Conservation (phyloP, 805 yeast genomes). For the Torulaspora delbrueckii region DNA sequence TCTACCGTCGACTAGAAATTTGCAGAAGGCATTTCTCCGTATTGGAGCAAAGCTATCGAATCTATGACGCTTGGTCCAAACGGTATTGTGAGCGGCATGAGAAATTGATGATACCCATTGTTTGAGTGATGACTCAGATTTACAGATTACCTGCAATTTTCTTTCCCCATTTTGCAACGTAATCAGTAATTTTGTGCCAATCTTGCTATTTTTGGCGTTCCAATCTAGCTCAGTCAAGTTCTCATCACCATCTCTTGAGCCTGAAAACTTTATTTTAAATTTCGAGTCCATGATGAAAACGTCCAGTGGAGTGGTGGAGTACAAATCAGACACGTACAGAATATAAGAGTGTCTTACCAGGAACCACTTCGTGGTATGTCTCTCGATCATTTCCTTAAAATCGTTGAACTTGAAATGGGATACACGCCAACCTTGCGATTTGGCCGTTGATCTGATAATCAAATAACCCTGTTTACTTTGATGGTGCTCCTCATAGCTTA, state of each 20-base stretch:
- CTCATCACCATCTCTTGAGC: constrained; percentile 30
- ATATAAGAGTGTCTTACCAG: constrained; percentile 79
- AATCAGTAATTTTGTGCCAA: constrained; percentile 52
- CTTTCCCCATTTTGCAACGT: constrained; percentile 72
- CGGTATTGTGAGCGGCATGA: constrained; percentile 59
- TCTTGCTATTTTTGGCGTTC: constrained; percentile 32
- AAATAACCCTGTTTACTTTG: constrained; percentile 88
- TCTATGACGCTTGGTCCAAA: constrained; percentile 71
- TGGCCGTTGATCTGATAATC: constrained; percentile 75
- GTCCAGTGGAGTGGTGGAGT: constrained; percentile 83
- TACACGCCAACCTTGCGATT: constrained; percentile 92
- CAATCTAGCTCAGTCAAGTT: constrained; percentile 26
- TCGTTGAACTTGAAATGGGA: constrained; percentile 80
- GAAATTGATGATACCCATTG: constrained; percentile 74
- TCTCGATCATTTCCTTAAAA: constrained; percentile 76
- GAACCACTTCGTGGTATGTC: constrained; percentile 93
- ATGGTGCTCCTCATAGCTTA: constrained; percentile 75
- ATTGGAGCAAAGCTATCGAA: constrained; percentile 93
- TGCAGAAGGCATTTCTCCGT: constrained; percentile 78
- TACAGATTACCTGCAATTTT: constrained; percentile 65
- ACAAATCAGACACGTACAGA: constrained; percentile 78
- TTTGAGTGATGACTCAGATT: constrained; percentile 56
- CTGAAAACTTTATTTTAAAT: constrained; percentile 55
- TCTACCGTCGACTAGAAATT: constrained; percentile 95
- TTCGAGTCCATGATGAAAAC: constrained; percentile 81